phyloP scores from a whole-genome alignment of 805 yeast species.

The Nakazawaea pomicola region DNA sequence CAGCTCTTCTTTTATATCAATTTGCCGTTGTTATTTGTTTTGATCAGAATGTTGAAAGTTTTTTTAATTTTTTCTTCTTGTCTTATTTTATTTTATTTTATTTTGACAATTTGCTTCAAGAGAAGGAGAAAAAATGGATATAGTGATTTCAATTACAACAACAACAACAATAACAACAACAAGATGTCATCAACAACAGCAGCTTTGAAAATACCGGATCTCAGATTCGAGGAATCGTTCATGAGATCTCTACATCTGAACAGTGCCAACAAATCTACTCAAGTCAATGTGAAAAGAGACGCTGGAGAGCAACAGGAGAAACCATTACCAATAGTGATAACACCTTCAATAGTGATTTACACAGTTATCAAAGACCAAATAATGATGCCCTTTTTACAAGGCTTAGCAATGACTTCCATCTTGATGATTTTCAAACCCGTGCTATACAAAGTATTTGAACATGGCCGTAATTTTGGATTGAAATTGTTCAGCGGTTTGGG shows the following conservation, averaged over 20 bases:
- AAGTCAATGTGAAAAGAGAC: constrained; percentile 14
- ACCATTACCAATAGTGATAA: constrained; percentile 32
- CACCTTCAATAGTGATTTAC: constrained; percentile 40
- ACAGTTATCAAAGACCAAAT: constrained; percentile 50
- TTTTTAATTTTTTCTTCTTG: background rate
- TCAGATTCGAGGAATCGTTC: constrained; percentile 64
- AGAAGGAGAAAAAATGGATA: background rate
- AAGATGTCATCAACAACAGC: constrained; percentile 18
- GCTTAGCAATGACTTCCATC: constrained; percentile 38
- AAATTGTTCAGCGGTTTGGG: constrained; percentile 14
- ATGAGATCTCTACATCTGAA: constrained; percentile 29
- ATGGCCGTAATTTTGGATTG: constrained; percentile 21
- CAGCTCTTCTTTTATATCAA: background rate
- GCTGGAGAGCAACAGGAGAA: constrained; percentile 6
- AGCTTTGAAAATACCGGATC: constrained; percentile 46
- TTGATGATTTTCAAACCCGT: constrained; percentile 33
- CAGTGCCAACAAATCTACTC: constrained; percentile 18
- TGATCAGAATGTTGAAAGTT: background rate
- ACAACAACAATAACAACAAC: constrained; percentile 1
- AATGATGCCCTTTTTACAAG: constrained; percentile 53
- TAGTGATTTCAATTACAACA: background rate
- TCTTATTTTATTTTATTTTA: background rate
- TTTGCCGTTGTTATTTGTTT: no score
- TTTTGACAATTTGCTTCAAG: background rate
- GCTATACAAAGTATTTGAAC: constrained; percentile 18